Base-by-base conservation (phyloP, 1,284 basidiomycete species). In the Pulveroboletus sp. region DNA sequence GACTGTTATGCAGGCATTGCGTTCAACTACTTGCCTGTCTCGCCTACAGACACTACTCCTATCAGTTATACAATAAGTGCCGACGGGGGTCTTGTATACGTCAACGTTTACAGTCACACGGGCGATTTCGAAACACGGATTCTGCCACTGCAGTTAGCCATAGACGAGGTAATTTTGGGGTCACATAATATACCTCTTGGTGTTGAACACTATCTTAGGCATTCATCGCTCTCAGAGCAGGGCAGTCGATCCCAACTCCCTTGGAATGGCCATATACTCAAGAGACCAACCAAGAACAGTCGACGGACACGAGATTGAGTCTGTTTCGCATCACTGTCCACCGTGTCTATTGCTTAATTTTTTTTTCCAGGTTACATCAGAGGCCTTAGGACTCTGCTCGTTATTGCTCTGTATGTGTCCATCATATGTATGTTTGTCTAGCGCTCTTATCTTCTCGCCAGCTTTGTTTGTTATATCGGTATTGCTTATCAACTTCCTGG, bases 401-500 rank as follows among this genome's bases (percentile, higher is more conserved):
- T 87, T 22, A 72, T 91, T 15, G 83, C 85, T 15, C 72, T 87
- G 81, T 84, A 61, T 62, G 80, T 69, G 2, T 24, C 29, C 44
- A 9, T 45, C 17, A 20, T 31, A 24, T 24, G 25, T 31, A 22
- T 49, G 14, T 29, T 46, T 17, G 24, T 46, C 39, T 10, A 14
- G 31, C 5, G 40, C 53, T n/a, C n/a, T 58, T 6, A 62, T 12
- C 17, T 20, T 31, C 42, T 1, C 39, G 26, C 20, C 48, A 86
- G 83, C 33, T 89, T 89, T 62, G 72, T 90, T 26, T 81, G 80
- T 58, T 90, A 80, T 68, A 72, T 89, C 25, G 87, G 87, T 11
- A 84, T 91, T 39, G 77, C 83, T 0, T 91, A 91, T 66, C 88
- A 91, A 56, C 79, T 90, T 3, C 85, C 88, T 8, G 89, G 87